Base-by-base conservation (phyloP, 2,329 filamentous ascomycete species). In the Aspergillus quadricinctus region DNA sequence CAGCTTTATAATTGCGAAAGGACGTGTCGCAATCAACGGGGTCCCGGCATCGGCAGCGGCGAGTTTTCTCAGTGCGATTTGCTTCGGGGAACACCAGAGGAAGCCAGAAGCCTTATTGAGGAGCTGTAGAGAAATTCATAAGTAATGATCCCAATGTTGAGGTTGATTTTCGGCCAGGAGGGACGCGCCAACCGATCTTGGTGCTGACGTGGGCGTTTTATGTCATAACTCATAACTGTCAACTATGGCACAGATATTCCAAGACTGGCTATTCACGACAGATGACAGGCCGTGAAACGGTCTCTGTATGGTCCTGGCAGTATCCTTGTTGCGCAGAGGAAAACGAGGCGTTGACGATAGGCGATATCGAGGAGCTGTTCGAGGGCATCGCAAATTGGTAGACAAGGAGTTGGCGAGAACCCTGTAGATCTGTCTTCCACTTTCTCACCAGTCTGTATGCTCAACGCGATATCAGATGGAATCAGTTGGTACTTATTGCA, bases 211-310 rank as follows among this genome's bases (percentile, higher is more conserved):
- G 6, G 82, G 89, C n/a, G 92, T 89, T 0, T 97, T 97, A 94
- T 19, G 87, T 83, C 0, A 85, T 88, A 50, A 87, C 89, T 83
- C 0, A 85, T 88, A 50, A 87, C 89, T 0, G 90, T 92, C 48
- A 97, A 96, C 71, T 97, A 97, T 68, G 93, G 92, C 11, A 97
- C 94, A 0, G 93, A 97, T 72, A 87, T 97, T 23, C 89, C 91
- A 1, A 87, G 91, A 65, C 74, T 96, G 48, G 75, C 83, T 31
- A 86, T 90, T 9, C 80, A 86, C 52, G 85, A 91, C 21, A 55
- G 58, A 61, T 86, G 80, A 59, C 1, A 54, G 46, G 23, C 59
- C 53, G 75, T 77, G 4, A 76, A 82, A 73, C 76, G 79, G 57
- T 87, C 85, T 71, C 68, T 86, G n/a, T 86, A 85, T 64, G 83